A percentile compares a stretch with the other conserved stretches of the same genome.
Evolutionary conservation across 192 early-diverging fungal genomes (phyloP).

Genomic region (Backusella sp.): DNA sequence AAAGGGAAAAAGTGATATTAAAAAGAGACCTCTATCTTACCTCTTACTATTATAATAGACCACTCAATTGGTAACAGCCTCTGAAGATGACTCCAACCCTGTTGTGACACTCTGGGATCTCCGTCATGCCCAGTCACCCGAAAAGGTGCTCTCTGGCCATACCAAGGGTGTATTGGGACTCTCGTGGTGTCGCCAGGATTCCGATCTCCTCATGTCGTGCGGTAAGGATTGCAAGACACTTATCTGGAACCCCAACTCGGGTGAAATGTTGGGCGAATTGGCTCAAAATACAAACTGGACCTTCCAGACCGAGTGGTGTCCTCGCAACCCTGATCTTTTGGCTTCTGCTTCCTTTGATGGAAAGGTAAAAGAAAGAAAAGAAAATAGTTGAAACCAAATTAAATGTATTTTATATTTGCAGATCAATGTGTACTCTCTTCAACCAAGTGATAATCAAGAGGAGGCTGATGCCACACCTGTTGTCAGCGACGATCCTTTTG

Average conservation of each 20-base stretch:
- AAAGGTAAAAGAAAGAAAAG: conserved; percentile 40
- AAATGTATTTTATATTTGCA: conserved; percentile 10
- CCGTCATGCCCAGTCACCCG: conserved; percentile 91
- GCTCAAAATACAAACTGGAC: conserved; percentile 88
- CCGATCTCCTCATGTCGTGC: conserved; percentile 87
- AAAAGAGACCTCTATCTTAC: no score
- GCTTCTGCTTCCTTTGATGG: conserved; percentile 92
- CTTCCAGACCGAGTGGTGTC: conserved; percentile 96
- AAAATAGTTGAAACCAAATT: neutral
- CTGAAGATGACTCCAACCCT: conserved; percentile 90
- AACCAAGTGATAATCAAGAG: conserved; percentile 45
- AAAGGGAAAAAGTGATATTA: no score
- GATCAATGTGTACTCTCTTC: conserved; percentile 82
- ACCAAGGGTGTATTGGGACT: conserved; percentile 88
- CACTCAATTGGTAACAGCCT: conserved; percentile 90
- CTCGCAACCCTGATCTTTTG: conserved; percentile 89
- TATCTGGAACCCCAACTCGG: conserved; percentile 87
- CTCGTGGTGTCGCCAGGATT: conserved; percentile 94
- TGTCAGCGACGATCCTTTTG: conserved; percentile 77
- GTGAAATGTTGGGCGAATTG: conserved; percentile 88
- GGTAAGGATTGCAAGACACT: conserved; percentile 96
- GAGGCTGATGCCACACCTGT: conserved; percentile 35
- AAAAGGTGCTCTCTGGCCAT: conserved; percentile 83
- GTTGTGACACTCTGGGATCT: conserved; percentile 94
- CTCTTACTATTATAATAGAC: conserved; percentile 51